Evolutionary conservation across 2,329 filamentous ascomycete genomes (phyloP), one percentile per base, ranked within the genome.

Genomic region (Sclerotinia subarctica): DNA sequence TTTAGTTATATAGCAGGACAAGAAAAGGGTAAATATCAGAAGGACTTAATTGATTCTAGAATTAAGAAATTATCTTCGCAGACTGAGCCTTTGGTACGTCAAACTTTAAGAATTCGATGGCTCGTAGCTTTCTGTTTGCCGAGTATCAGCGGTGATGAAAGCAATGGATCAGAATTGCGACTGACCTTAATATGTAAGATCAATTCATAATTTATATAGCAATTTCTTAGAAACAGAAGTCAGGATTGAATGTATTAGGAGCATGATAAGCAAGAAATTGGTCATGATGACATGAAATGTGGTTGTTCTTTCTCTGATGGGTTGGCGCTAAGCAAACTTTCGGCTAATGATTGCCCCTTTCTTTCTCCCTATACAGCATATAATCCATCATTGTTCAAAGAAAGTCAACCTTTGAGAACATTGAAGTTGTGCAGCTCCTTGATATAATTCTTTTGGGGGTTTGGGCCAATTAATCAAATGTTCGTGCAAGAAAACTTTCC

Each of bases 331-430:
- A 17, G 46, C 29, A 60, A 49, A 35, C 44, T 24, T 47, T 60
- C 58, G 58, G 58, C 13, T 60, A 60, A 60, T 35, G 44, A 49
- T 24, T 32, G 19, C 26, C 58, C 58, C 58, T 42, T 60, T 60
- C 24, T 21, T 60, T 49, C 5, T 35, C 7, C 7, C 13, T 29
- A 19, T 4, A 24, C 44, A 49, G 19, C 58, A 60, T 13, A 60
- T 35, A 35, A 60, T n/a, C 17, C 49, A 21, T 35, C 44, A 60
- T 60, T 46, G 4, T n/a, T 10, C 17, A 17, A n/a, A 49, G 10
- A 8, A 17, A 21, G 7, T 13, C 29, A 7, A 54, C 11, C 35
- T 19, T 3, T 0, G 29, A 35, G 17, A 24, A 35, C 6, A 15
- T 24, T 35, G 49, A 24, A 2, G 5, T 17, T 11, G 17, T 24